phyloP scores from a whole-genome alignment of 225 moss, liverwort and hornwort genomes.

The Polytrichum commune region DNA sequence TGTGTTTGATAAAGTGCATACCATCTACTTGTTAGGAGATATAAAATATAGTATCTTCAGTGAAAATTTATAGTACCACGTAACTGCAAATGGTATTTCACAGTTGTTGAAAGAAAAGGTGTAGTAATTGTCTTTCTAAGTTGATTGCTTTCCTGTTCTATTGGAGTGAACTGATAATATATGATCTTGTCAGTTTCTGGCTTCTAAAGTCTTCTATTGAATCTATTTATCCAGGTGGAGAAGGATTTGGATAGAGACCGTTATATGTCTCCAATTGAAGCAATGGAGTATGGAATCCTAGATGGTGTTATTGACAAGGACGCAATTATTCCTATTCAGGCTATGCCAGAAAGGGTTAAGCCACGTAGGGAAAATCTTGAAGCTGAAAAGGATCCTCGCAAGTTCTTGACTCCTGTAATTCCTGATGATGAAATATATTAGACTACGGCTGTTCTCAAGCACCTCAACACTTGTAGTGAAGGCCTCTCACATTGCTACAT shows the following conservation, averaged over 20 bases:
- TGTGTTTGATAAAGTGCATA: too few species aligned
- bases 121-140: too few species aligned
- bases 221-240: constrained; percentile 50
- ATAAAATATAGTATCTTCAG: too few species aligned
- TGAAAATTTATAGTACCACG: too few species aligned
- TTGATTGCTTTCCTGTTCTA: too few species aligned
- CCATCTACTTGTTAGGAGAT: too few species aligned
- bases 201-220: not conserved
- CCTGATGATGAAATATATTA: constrained; percentile 92
- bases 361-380: constrained; percentile 63
- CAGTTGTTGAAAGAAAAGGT: too few species aligned
- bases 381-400: constrained; percentile 81
- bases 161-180: too few species aligned
- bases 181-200: too few species aligned
- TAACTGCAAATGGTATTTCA: too few species aligned
- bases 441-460: not conserved
- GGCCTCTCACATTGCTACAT: not conserved
- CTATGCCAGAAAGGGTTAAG: constrained; percentile 67
- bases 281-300: constrained; percentile 94
- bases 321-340: constrained; percentile 65
- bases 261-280: constrained; percentile 98
- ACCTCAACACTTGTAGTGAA: not conserved
- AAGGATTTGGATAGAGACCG: constrained; percentile 97
- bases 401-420: constrained; percentile 86
- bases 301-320: constrained; percentile 96